Conservation (phyloP, 2,329 filamentous ascomycete species). For the Pleomassaria siparia region DNA sequence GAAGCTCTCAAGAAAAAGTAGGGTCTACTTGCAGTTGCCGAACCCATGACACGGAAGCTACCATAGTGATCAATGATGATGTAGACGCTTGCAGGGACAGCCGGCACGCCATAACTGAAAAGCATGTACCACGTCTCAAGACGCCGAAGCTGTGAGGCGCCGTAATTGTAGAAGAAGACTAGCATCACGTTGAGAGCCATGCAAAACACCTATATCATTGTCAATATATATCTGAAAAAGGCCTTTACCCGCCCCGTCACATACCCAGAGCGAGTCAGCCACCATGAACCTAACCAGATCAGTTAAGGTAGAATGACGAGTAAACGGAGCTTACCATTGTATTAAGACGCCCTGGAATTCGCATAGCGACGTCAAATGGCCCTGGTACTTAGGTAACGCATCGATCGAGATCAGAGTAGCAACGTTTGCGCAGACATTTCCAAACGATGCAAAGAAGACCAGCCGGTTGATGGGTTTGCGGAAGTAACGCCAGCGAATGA, state of each 20-base stretch:
- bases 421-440: conserved; percentile 76
- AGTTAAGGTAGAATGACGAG: background rate
- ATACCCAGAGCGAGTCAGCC: conserved; percentile 69
- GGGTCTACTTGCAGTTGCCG: conserved; percentile 59
- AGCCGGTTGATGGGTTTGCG: conserved; percentile 86
- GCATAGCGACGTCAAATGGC: conserved; percentile 61
- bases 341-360: conserved; percentile 78
- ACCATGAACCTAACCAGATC: conserved; percentile 76
- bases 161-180: conserved; percentile 75
- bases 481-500: conserved; percentile 67
- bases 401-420: conserved; percentile 72
- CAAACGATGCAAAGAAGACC: conserved; percentile 80
- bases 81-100: conserved; percentile 67
- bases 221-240: conserved; percentile 1
- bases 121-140: conserved; percentile 73
- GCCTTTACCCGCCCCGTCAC: background rate
- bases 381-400: conserved; percentile 48
- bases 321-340: conserved; percentile 65
- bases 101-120: conserved; percentile 71
- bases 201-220: conserved; percentile 58
- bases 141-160: conserved; percentile 62
- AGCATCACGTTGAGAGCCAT: conserved; percentile 86
- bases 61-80: conserved; percentile 62
- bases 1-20: background rate
- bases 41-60: conserved; percentile 67